Evolutionary conservation across 1,284 basidiomycete genomes (phyloP), one percentile per base, ranked within the genome.

Genomic region (Malassezia sp.): DNA sequence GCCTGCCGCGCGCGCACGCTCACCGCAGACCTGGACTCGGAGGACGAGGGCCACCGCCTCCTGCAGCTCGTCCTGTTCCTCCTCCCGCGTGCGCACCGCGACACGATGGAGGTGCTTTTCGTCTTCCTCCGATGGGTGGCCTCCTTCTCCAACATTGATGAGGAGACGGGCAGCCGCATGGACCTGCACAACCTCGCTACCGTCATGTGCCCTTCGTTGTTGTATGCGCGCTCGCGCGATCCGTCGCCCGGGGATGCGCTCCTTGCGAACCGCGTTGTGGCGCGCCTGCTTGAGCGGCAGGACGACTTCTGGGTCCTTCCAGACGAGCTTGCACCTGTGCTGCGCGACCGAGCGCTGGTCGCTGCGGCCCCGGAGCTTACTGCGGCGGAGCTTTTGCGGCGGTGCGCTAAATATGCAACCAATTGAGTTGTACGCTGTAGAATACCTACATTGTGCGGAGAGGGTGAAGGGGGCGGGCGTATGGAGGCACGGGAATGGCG

Each of bases 51-150:
- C 38, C 80, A 78, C 58, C 80, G 85, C 38, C 79, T 84, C 63
- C 75, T 97, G 38, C 90, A 95, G 71, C 78, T 93, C 60, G 76
- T 93, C 14, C 82, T 83, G 36, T 76, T 91, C 47, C 75, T 97
- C 3, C 75, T 97, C 59, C 93, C 91, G 12, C 89, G 86, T 72
- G 79, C 80, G 45, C 88, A 99, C 70, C 81, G 93, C 53, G 93
- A 99, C 71, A 95, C 90, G 21, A 81, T 95, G 79, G 91, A 99
- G 73, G 88, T 95, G 37, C 75, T 99, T 34, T 96, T 95, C 67
- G 89, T 95, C 15, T 99, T 99, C 75, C 77, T 99, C 59, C 91
- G 93, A 72, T 99, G 93, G 93, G 91, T 99, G 2, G 91, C 91
- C 5, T 91, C 88, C 4, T 99, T 99, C 71, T 89, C 91, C 35